Base-by-base conservation (phyloP, 345 rosid genomes). In the Eucalyptus cloeziana region DNA sequence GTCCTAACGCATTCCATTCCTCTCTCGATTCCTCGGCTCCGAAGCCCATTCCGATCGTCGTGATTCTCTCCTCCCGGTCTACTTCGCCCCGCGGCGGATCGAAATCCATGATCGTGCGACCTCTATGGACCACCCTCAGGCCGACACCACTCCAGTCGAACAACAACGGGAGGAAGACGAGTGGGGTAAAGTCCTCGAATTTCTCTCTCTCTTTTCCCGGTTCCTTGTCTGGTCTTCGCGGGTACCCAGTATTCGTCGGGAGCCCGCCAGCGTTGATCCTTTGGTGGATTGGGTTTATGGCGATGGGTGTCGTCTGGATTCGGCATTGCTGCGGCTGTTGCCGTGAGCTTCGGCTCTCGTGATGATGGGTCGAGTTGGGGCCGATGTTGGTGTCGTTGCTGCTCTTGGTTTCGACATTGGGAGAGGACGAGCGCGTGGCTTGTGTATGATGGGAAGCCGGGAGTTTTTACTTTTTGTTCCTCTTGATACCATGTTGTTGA, bases 31-130 rank as follows among this genome's bases (percentile, higher is more conserved):
- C 12, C 4, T 76, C 27, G 47, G 15, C 47, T 21, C 6, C 83
- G 47, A 40, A 40, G 40, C 6, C 47, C 58, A 52, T 52, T 52
- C 8, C 13, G 37, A 10, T 71, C 12, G 81, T 71, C 67, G 81
- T 5, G 81, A 71, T 25, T 24, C 21, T 21, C 43, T 86, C 43
- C 87, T 52, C 87, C 91, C 86, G 95, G 96, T 95, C 95, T 90
- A 86, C 54, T 86, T 67, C 91, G 95, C 95, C 96, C 97, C 91
- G 45, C 90, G 88, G 92, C 92, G 90, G 69, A 88, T 87, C 91
- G 10, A 93, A 93, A 94, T 95, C 96, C 96, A 95, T 95, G 95
- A 94, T 95, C 97, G 37, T 92, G 94, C 87, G 93, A 92, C 94
- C 87, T 93, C 88, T 88, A 96, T 96, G 99, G 98, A 97, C 90